A percentile compares a stretch with the other conserved stretches of the same genome.
phyloP scores from a whole-genome alignment of 1,284 basidiomycete genomes.

The Cryptococcus sp. region DNA sequence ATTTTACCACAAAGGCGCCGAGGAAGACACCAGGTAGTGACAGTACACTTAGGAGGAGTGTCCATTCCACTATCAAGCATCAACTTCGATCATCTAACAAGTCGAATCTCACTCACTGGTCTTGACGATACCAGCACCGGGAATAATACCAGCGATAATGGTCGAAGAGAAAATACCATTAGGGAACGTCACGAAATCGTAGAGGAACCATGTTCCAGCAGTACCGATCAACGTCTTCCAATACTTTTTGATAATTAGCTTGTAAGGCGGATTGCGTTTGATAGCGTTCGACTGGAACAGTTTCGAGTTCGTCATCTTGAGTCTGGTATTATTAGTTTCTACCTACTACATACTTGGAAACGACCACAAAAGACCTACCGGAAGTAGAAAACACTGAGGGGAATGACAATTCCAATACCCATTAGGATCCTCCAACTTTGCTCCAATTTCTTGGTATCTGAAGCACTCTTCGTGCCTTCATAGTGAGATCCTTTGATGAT shows the following conservation, averaged over 20 bases:
- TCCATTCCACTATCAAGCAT: conserved; percentile 61
- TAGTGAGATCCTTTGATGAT: too few species aligned
- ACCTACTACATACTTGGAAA: neutral
- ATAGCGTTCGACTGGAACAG: conserved; percentile 65
- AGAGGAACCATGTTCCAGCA: conserved; percentile 69
- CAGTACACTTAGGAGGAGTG: conserved; percentile 50
- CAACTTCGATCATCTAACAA: conserved; percentile 50
- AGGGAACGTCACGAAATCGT: conserved; percentile 71
- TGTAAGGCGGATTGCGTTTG: conserved; percentile 51
- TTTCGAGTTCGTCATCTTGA: conserved; percentile 65
- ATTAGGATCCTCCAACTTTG: conserved; percentile 59
- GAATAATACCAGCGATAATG: conserved; percentile 59
- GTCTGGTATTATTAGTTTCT: conserved; percentile 52
- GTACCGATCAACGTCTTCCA: conserved; percentile 67
- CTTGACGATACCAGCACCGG: conserved; percentile 54
- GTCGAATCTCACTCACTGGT: conserved; percentile 50
- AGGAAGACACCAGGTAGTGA: too few species aligned
- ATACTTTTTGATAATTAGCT: conserved; percentile 60
- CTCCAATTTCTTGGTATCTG: too few species aligned
- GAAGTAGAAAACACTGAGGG: conserved; percentile 59
- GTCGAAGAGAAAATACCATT: conserved; percentile 58
- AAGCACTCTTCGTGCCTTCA: too few species aligned
- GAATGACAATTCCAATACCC: conserved; percentile 64
- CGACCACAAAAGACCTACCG: conserved; percentile 10
- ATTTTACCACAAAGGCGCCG: too few species aligned